phyloP scores from a whole-genome alignment of 495 filamentous ascomycete genomes.

The Choiromyces venosus region DNA sequence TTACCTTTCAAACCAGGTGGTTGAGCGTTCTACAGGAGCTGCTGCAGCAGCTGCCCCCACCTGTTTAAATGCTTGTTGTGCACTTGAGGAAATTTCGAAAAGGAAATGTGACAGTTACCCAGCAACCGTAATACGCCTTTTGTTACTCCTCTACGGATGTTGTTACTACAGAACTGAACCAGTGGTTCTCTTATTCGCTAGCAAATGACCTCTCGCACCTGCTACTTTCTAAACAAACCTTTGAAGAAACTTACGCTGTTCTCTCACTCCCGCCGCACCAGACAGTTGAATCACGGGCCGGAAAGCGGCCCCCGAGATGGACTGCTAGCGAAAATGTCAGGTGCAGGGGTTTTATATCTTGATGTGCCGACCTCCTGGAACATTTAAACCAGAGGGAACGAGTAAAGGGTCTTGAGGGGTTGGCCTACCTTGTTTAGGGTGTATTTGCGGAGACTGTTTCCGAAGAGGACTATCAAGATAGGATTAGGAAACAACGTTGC shows the following conservation, averaged over 20 bases:
- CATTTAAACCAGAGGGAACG: slow-evolving; percentile 52
- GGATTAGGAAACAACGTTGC: slow-evolving; percentile 63
- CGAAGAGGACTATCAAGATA: slow-evolving; percentile 59
- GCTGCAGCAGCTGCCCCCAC: no score
- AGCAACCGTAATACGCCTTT: slow-evolving; percentile 87
- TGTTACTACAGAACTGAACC: slow-evolving; percentile 81
- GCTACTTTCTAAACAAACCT: slow-evolving; percentile 62
- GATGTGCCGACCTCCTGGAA: slow-evolving; percentile 46
- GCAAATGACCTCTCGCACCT: slow-evolving; percentile 63
- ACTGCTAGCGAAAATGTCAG: slow-evolving; percentile 47
- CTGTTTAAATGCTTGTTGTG: no score
- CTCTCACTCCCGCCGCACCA: slow-evolving; percentile 27
- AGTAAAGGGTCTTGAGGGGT: slow-evolving; percentile 61
- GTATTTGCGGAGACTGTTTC: slow-evolving; percentile 46
- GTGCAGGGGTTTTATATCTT: slow-evolving; percentile 47
- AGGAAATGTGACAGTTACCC: background rate
- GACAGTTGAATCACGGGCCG: background rate
- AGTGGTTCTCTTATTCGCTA: slow-evolving; percentile 98
- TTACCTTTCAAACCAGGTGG: background rate
- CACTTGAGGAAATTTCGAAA: no score
- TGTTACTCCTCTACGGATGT: slow-evolving; percentile 75
- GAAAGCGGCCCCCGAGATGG: slow-evolving; percentile 49
- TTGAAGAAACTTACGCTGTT: slow-evolving; percentile 54
- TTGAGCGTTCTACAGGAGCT: background rate
- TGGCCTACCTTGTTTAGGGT: slow-evolving; percentile 65